Evolutionary conservation across 768 basidiomycete species (phyloP).

Genomic region (Russula griseocarnosa): DNA sequence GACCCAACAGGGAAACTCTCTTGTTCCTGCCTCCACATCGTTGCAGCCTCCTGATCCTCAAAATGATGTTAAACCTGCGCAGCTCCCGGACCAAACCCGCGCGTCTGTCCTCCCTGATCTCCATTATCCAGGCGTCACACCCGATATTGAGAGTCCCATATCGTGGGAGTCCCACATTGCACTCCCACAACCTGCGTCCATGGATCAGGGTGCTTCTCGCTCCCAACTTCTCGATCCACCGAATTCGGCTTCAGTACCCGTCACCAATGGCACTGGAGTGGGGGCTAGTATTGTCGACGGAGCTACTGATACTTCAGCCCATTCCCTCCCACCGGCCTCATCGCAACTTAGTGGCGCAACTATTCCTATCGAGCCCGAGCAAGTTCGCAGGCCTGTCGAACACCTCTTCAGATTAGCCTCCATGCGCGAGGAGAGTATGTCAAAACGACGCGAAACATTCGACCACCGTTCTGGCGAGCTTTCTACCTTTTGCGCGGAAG

Average conservation of each 20-base stretch:
- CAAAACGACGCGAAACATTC: conserved; percentile 9
- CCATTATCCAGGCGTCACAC: conserved; percentile 7
- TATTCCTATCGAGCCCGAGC: conserved; percentile 8
- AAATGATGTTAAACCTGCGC: neutral
- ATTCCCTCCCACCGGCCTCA: neutral
- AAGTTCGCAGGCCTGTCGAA: conserved; percentile 8
- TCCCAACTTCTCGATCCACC: neutral
- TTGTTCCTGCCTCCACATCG: neutral
- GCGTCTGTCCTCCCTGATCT: conserved; percentile 18
- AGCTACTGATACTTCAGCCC: neutral
- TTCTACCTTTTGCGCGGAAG: conserved; percentile 8
- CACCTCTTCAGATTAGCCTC: conserved; percentile 13
- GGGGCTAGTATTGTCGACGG: neutral
- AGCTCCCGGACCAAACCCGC: neutral
- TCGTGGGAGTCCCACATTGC: neutral
- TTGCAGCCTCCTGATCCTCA: neutral
- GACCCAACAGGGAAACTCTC: neutral
- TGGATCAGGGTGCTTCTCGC: neutral
- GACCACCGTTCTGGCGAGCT: conserved; percentile 19
- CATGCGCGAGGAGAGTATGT: conserved; percentile 12
- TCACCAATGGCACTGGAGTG: no score
- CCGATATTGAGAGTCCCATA: neutral
- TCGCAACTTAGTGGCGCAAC: neutral
- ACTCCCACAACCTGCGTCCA: neutral
- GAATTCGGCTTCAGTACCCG: neutral